phyloP scores from a whole-genome alignment of 1,284 basidiomycete genomes.

The Moesziomyces sp. region DNA sequence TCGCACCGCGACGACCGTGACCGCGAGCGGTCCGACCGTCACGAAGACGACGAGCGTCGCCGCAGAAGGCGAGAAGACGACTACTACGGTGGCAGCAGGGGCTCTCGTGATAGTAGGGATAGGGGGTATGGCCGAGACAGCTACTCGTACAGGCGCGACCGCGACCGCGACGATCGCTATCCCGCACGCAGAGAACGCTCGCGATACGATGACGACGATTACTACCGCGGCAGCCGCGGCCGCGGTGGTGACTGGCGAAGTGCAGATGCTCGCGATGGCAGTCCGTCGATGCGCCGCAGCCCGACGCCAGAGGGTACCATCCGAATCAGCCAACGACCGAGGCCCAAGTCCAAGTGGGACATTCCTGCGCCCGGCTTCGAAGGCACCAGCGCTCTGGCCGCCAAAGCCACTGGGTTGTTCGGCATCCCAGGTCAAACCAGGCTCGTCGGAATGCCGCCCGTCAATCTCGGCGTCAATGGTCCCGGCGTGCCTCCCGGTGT shows the following conservation, averaged over 20 bases:
- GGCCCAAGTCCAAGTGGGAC: constrained; percentile 93
- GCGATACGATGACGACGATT: constrained; percentile 43
- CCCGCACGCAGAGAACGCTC: constrained; percentile 29
- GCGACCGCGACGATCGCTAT: constrained; percentile 40
- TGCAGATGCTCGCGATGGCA: constrained; percentile 61
- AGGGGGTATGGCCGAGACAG: constrained; percentile 9
- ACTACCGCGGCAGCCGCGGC: constrained; percentile 68
- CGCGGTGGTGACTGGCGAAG: constrained; percentile 68
- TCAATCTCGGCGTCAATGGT: constrained; percentile 41
- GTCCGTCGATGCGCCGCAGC: constrained; percentile 80
- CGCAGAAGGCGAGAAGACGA: constrained; percentile 49
- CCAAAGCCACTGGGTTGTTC: constrained; percentile 96
- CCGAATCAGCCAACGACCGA: constrained; percentile 83
- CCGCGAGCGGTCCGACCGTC: constrained; percentile 47
- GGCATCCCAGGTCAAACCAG: constrained; percentile 90
- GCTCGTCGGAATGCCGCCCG: constrained; percentile 72
- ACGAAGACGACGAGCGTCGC: constrained; percentile 54
- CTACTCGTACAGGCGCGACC: constrained; percentile 17
- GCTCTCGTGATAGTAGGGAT: constrained; percentile 20
- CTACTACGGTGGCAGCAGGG: constrained; percentile 28
- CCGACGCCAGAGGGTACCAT: constrained; percentile 88
- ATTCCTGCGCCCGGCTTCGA: constrained; percentile 94
- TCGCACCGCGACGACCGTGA: constrained; percentile 36
- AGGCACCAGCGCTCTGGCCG: constrained; percentile 90
- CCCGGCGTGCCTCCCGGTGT: constrained; percentile 43